phyloP scores from a whole-genome alignment of 257 asterid genomes.

The Scutellaria galericulata region DNA sequence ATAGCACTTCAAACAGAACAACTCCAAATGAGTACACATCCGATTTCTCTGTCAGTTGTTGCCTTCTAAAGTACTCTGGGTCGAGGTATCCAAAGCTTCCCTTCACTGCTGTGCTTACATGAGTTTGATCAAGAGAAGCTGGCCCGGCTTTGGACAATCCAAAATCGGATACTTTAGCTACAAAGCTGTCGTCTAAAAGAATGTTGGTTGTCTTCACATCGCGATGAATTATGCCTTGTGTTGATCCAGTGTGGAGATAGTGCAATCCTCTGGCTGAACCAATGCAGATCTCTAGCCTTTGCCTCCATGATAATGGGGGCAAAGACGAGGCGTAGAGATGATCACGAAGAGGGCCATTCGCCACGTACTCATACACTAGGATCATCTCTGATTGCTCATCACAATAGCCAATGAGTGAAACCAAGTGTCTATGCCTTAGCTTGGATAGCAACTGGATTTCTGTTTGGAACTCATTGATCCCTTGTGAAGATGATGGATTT shows the following conservation, averaged over 20 bases:
- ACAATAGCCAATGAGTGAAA: constrained; percentile 84
- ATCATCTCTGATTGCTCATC: constrained; percentile 90
- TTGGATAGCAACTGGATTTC: constrained; percentile 81
- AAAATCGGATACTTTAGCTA: constrained; percentile 81
- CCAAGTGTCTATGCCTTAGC: constrained; percentile 89
- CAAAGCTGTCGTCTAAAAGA: constrained; percentile 73
- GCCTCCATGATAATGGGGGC: constrained; percentile 74
- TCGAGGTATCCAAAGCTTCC: constrained; percentile 96
- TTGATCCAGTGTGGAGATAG: constrained; percentile 91
- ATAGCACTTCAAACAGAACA: constrained; percentile 83
- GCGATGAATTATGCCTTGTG: constrained; percentile 87
- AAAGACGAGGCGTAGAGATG: constrained; percentile 70
- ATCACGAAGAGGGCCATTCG: constrained; percentile 78
- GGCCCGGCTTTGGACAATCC: constrained; percentile 94
- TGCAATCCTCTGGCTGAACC: constrained; percentile 94
- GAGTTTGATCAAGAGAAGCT: constrained; percentile 76
- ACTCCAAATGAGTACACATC: constrained; percentile 94
- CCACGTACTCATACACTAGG: constrained; percentile 85
- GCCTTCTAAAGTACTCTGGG: constrained; percentile 93
- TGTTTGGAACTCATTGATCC: constrained; percentile 83
- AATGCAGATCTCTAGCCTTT: constrained; percentile 86
- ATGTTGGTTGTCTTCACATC: constrained; percentile 93
- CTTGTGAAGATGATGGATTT: constrained; percentile 83
- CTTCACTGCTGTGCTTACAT: constrained; percentile 94
- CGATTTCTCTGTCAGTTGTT: constrained; percentile 84